A percentile compares a stretch with the other conserved stretches of the same genome.
Conservation (phyloP, 2,329 filamentous ascomycete species). For the Thelonectria olida region DNA sequence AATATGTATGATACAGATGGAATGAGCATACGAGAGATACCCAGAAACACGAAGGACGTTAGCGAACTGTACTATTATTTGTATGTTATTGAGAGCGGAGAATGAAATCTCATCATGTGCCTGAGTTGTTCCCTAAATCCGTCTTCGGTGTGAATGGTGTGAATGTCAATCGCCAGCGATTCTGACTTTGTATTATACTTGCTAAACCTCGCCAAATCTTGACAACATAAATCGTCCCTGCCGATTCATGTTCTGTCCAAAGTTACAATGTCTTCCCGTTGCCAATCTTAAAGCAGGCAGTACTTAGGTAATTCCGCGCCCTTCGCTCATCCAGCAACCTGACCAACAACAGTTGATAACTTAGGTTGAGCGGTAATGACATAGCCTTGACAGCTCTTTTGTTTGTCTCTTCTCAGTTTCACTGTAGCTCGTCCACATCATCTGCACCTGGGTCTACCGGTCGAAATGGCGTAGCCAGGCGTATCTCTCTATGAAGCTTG, state of each 20-base stretch:
- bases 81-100: constrained; percentile 29
- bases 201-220: constrained; percentile 1
- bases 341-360: no score
- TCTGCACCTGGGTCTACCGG: constrained; percentile 35
- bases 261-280: not conserved
- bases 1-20: no score
- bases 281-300: not conserved
- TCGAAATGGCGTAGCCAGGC: constrained; percentile 38
- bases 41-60: not conserved
- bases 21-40: constrained; percentile 16
- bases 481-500: constrained; percentile 35
- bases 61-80: constrained; percentile 33
- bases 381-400: not conserved
- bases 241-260: not conserved
- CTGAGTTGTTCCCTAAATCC: constrained; percentile 6
- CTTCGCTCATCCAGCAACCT: not conserved
- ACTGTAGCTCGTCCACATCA: constrained; percentile 49
- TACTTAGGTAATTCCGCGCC: not conserved
- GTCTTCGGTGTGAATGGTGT: no score
- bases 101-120: constrained; percentile 25
- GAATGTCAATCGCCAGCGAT: constrained; percentile 18
- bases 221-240: not conserved
- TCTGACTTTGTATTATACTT: constrained; percentile 31
- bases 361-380: no score
- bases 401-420: constrained; percentile 16